A percentile compares a stretch with the other conserved stretches of the same genome.
Conservation (phyloP, 2,329 filamentous ascomycete genomes). For the Leptographium flavum region DNA sequence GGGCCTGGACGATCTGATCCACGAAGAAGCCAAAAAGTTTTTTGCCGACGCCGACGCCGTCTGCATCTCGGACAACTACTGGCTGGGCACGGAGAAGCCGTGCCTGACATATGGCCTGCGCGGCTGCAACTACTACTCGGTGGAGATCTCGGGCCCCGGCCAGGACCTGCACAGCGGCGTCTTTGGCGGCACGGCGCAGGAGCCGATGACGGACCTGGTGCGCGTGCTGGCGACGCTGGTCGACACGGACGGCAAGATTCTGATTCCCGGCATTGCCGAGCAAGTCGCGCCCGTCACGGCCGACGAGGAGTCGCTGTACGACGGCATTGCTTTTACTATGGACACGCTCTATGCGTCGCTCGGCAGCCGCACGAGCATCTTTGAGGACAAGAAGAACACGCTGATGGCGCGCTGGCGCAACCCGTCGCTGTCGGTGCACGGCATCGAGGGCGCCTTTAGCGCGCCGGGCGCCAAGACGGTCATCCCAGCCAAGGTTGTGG, state of each 20-base stretch:
- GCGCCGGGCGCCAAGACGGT: conserved; percentile 93
- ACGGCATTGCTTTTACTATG: conserved; percentile 88
- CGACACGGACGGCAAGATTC: conserved; percentile 80
- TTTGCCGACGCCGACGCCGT: conserved; percentile 94
- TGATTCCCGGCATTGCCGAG: conserved; percentile 85
- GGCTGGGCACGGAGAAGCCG: conserved; percentile 96
- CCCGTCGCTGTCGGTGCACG: conserved; percentile 87
- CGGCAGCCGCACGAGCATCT: conserved; percentile 77
- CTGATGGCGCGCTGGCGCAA: conserved; percentile 95
- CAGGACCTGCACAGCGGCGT: conserved; percentile 94
- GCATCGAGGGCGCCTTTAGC: conserved; percentile 88
- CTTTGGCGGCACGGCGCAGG: conserved; percentile 89
- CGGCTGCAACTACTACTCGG: conserved; percentile 93
- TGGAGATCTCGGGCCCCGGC: conserved; percentile 80
- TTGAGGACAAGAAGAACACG: conserved; percentile 75
- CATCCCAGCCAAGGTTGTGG: conserved; percentile 92
- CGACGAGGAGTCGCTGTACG: conserved; percentile 80
- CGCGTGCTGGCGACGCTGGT: conserved; percentile 72
- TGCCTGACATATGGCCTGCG: conserved; percentile 95
- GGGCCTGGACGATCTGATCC: conserved; percentile 88
- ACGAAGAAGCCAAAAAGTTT: conserved; percentile 79
- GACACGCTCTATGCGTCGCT: conserved; percentile 85
- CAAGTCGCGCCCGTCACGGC: conserved; percentile 79
- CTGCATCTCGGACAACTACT: conserved; percentile 99
- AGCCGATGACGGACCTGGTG: conserved; percentile 95